Evolutionary conservation across 179 eudicot genomes (phyloP).

Genomic region (Pouteria campechiana): DNA sequence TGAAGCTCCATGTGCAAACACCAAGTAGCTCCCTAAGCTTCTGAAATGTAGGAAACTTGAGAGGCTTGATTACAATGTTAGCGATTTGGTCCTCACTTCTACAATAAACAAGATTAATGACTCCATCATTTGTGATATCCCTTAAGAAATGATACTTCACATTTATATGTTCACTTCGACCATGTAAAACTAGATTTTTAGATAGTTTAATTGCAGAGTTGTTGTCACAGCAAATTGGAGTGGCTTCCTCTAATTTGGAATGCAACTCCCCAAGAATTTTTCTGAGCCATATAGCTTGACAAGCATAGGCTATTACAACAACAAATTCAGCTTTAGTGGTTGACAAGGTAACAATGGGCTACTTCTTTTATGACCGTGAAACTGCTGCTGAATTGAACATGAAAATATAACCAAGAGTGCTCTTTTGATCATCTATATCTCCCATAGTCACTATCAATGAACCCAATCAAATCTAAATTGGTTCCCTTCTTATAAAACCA

Average conservation of each 20-base stretch:
- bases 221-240: slow-evolving; percentile 3
- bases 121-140: not conserved
- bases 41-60: no score
- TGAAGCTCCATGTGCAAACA: not conserved
- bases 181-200: slow-evolving; percentile 4
- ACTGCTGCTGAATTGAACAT: not conserved
- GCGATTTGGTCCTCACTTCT: slow-evolving; percentile 5
- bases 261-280: no score
- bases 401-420: not conserved
- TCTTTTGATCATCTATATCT: not conserved
- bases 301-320: no score
- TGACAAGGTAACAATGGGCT: no score
- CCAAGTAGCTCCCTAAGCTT: no score
- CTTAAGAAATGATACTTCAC: not conserved
- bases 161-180: slow-evolving; percentile 3
- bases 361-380: no score
- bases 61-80: not conserved
- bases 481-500: no score
- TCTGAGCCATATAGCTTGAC: no score
- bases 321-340: no score
- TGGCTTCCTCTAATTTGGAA: no score
- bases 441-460: no score
- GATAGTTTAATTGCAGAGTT: slow-evolving; percentile 2
- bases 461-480: no score
- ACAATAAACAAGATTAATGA: not conserved